Base-by-base conservation (phyloP, 1,284 basidiomycete genomes). In the Leccinum pallidistipes region DNA sequence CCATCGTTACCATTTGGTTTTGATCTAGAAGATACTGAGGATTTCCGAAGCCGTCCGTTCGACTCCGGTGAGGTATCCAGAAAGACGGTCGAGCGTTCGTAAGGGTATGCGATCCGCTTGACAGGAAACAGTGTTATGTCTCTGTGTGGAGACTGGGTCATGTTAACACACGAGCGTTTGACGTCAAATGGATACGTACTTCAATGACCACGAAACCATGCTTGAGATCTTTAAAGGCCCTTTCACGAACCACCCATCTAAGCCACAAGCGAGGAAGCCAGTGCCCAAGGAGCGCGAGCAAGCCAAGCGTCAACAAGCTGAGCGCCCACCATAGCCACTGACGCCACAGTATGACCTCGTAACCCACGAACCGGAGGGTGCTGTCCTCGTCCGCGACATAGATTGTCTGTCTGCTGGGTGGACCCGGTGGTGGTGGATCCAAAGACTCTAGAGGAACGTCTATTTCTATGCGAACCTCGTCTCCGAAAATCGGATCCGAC, bases 181-280 rank as follows among this genome's bases (percentile, higher is more conserved):
- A 55, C 18, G 36, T 8, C 51, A 58, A 40, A 60, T 43, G 59
- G 51, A 58, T 38, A 78, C 87, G 63, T 72, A 95, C 95, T 85
- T 99, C 95, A 57, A 98, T 88, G 24, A 97, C 90, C 56, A 99
- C 84, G 75, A 90, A 87, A 11, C 92, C 89, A 67, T 85, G 76
- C 53, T 81, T 79, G 10, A 88, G 83, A 59, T 92, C 81, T 51
- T 87, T 86, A 70, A 99, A 99, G 4, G 91, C 87, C 58, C 85
- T 90, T 75, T 97, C 93, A 58, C 80, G 82, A 1, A 94, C 87
- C n/a, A 94, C 90, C 83, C 89, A 95, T 40, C 85, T 85, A 57
- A 99, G 84, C 93, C 96, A 97, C 47, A 95, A 69, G 4, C 82
- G 85, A 55, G 97, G 97, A 67, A 97, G 87, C 97, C 97, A 99